Evolutionary conservation across 164 flowering plant genomes (phyloP), one percentile per base, ranked within the genome.

Genomic region (Vitis labrusca): DNA sequence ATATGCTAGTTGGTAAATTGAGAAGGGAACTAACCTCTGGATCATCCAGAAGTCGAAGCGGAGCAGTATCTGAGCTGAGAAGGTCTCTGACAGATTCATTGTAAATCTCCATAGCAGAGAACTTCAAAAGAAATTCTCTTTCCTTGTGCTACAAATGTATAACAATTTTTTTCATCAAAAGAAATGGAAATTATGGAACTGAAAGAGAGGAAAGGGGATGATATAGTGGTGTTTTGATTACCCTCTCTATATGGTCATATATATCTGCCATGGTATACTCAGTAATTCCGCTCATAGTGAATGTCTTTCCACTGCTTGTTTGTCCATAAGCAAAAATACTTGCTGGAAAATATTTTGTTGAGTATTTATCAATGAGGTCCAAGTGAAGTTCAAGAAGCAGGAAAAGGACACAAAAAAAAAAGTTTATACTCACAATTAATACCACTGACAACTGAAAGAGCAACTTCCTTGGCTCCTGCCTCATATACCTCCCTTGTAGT

Each of bases 271-370:
- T 71, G 29, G 96, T 65, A 48, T 85, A 81, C 65, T 90, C 93
- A 0, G 96, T 91, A 62, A 95, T 85, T 65, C 99, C 98, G 71
- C 69, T 73, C 98, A 95, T 95, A 10, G 99, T 95, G 77, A 84
- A 93, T 15, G 99, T 93, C 81, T 94, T 94, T 65, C 99, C 97
- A 62, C 99, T 94, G 81, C 99, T 94, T 73, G 99, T 94, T 79
- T 95, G 99, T 53, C 99, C 99, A 78, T 95, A 95, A 11, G 98
- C 98, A 81, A 95, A 95, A 64, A 95, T 80, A 75, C 88, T 91
- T 14, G 98, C 99, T 95, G 89, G 27, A 78, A 64, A 63, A 52
- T 50, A 16, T 15, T 16, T 11, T n/a, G 17, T 30, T 10, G n/a
- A n/a, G 2, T 11, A 2, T 29, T 23, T 16, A 6, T 60, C 11